phyloP scores from a whole-genome alignment of 1,284 basidiomycete genomes.

The Cystobasidiaceae sp. region DNA sequence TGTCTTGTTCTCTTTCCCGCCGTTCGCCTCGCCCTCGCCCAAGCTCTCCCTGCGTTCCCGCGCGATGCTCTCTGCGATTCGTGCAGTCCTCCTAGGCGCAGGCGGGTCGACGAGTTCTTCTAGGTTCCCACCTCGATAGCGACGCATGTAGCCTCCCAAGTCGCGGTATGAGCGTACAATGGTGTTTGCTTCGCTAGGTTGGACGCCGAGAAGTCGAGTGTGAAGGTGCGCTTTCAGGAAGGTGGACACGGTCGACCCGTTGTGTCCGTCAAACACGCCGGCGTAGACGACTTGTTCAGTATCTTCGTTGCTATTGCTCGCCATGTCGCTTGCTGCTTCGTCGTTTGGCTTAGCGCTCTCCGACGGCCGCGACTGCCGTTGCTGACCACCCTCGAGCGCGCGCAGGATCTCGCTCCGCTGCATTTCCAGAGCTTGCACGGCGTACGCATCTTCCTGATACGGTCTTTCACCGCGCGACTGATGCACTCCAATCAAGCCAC shows the following conservation, averaged over 20 bases:
- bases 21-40: constrained; percentile 1
- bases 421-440: constrained; percentile 18
- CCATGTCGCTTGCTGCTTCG: neutral
- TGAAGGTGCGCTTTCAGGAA: constrained; percentile 29
- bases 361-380: neutral
- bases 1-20: neutral
- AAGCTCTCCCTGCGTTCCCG: neutral
- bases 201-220: neutral
- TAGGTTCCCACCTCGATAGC: constrained; percentile 29
- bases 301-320: neutral
- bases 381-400: neutral
- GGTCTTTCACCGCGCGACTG: constrained; percentile 30
- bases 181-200: neutral
- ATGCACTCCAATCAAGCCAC: constrained; percentile 14
- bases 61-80: constrained; percentile 3
- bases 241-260: constrained; percentile 20
- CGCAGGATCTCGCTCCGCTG: constrained; percentile 1
- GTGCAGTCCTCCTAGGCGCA: neutral
- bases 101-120: constrained; percentile 12
- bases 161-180: constrained; percentile 17
- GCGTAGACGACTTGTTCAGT: constrained; percentile 22
- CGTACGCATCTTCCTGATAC: constrained; percentile 32
- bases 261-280: constrained; percentile 32
- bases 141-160: constrained; percentile 31
- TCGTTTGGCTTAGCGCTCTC: neutral